These are phyloP conservation scores for Aspergillus glaucus DNA, from an alignment of 2,329 filamentous ascomycete species.

Conservation along the genomic window DNA sequence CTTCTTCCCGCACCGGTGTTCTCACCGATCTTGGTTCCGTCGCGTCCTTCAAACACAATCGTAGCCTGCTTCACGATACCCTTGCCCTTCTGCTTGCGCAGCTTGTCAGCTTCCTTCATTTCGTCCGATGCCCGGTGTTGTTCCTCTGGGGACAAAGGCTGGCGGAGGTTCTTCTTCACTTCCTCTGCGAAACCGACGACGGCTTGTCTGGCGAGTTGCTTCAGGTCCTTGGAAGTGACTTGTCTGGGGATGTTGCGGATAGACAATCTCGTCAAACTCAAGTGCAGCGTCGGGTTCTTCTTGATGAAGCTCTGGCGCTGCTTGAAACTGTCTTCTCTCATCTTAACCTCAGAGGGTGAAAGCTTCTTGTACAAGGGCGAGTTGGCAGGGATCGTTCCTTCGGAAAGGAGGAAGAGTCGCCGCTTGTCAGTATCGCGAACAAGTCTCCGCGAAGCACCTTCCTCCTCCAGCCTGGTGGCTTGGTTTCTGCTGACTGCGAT, in stretches of 20 bases:
- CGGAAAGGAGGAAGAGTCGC: slow-evolving; percentile 76
- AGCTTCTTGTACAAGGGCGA: slow-evolving; percentile 72
- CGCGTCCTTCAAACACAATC: slow-evolving; percentile 81
- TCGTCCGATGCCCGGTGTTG: slow-evolving; percentile 69
- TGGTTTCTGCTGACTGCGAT: slow-evolving; percentile 79
- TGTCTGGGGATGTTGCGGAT: slow-evolving; percentile 84
- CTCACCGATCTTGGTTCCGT: slow-evolving; percentile 78
- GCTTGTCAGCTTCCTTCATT: slow-evolving; percentile 72
- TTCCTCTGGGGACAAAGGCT: slow-evolving; percentile 85
- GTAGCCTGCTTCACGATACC: slow-evolving; percentile 89
- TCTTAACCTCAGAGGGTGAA: slow-evolving; percentile 70
- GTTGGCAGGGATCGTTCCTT: slow-evolving; percentile 74
- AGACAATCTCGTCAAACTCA: slow-evolving; percentile 84
- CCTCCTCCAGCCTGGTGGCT: slow-evolving; percentile 67
- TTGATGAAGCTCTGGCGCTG: slow-evolving; percentile 89
- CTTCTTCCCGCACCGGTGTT: slow-evolving; percentile 71
- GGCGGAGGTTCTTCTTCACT: slow-evolving; percentile 68
- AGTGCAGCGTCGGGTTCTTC: slow-evolving; percentile 78
- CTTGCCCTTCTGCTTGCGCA: slow-evolving; percentile 74
- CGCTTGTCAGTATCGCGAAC: slow-evolving; percentile 80
- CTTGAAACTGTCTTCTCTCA: slow-evolving; percentile 78
- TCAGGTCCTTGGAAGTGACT: slow-evolving; percentile 79
- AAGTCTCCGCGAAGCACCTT: slow-evolving; percentile 56
- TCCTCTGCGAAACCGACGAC: slow-evolving; percentile 91
- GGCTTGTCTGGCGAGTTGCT: slow-evolving; percentile 83